Base-by-base conservation (phyloP, 257 asterid species). In the Solanum arcanum region DNA sequence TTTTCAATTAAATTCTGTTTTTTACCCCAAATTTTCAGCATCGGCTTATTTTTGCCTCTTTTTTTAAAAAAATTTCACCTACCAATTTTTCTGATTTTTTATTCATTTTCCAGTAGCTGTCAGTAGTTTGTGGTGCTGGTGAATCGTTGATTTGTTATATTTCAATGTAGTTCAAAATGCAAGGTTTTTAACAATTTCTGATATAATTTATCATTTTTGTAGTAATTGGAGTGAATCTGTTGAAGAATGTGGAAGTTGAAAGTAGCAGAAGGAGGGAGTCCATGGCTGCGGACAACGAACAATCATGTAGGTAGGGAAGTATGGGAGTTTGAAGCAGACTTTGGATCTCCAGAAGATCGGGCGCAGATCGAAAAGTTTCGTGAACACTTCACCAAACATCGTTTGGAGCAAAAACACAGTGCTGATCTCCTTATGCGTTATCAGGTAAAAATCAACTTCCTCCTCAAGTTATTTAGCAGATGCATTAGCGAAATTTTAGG, bases 231-330 rank as follows among this genome's bases (percentile, higher is more conserved):
- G 72, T 68, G 83, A 68, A 83, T 76, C 23, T 75, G 56, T 75
- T 12, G 59, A 56, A 86, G 88, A 92, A 96, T 96, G 99, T 96
- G 99, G 99, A 96, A 95, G 94, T 89, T 96, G 91, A 96, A 95
- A 89, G 31, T 93, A 85, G 96, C 92, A 0, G 98, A 96, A 88
- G 99, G 98, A 88, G 94, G 94, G 77, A 92, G 90, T 90, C 98
- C 99, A 29, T 96, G 99, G 98, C 86, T 96, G 90, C 94, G 97
- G 46, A 91, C 98, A 9, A 33, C 92, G 41, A 96, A 96, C 86
- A 92, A 93, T 33, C 96, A 95, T 75, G 87, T 90, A 39, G 99
- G 99, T 39, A 94, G 99, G 85, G 98, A 96, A 72, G 66, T 92
- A 46, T 96, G 99, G 99, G 98, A 95, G 92, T 95, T 91, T 80